Conservation (phyloP, 345 rosid genomes). For the Salix koriyanagi region DNA sequence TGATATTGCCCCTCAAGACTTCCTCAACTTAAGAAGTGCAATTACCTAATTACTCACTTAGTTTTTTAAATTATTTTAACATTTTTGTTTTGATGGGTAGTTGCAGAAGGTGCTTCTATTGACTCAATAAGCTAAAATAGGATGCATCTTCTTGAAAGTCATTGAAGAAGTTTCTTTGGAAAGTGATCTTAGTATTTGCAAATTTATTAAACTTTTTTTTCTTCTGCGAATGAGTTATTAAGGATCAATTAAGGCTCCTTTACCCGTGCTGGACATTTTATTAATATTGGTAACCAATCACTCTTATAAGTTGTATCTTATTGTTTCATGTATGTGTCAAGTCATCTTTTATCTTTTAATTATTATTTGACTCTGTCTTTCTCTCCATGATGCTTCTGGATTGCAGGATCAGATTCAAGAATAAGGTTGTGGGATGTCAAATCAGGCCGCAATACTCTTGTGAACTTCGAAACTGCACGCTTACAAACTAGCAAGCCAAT, state of each 20-base stretch:
- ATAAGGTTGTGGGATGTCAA: conserved; percentile 86
- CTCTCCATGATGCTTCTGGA: conserved; percentile 17
- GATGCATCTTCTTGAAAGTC: conserved; percentile 1
- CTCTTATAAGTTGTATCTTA: too few relatives aligned
- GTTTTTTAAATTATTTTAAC: too few relatives aligned
- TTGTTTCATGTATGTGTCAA: background rate
- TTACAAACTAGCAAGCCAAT: conserved; percentile 70
- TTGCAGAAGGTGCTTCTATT: background rate
- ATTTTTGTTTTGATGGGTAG: background rate
- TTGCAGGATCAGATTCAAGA: conserved; percentile 89
- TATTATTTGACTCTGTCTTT: background rate
- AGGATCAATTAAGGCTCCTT: background rate
- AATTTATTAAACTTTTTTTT: background rate
- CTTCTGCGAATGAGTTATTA: background rate
- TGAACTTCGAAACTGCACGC: conserved; percentile 84
- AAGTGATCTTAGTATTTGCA: background rate
- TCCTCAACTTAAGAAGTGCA: too few relatives aligned
- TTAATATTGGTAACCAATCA: too few relatives aligned
- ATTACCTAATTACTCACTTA: background rate
- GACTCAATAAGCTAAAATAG: background rate
- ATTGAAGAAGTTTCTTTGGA: background rate
- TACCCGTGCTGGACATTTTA: background rate
- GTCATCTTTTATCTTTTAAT: background rate
- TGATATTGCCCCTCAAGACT: too few relatives aligned
- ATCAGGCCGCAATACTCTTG: conserved; percentile 88